Conservation (phyloP, 208 protist species). For the Porcisia deanei region DNA sequence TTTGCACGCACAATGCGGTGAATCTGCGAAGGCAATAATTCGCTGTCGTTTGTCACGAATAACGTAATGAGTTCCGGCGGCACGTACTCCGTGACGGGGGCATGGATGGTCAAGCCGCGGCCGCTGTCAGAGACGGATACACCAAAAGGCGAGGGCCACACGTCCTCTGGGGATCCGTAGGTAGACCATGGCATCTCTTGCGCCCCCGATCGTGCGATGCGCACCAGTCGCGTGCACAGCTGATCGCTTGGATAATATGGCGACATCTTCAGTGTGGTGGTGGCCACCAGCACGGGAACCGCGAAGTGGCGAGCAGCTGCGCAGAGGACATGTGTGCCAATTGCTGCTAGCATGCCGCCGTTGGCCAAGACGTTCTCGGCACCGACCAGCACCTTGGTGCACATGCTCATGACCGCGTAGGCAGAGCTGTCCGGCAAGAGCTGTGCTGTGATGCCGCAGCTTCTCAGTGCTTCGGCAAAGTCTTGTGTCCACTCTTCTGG, state of each 20-base stretch:
- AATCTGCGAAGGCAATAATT: constrained; percentile 96
- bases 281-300: constrained; percentile 95
- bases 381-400: constrained; percentile 97
- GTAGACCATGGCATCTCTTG: constrained; percentile 88
- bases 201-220: constrained; percentile 66
- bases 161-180: constrained; percentile 64
- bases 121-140: constrained; percentile 35
- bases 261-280: constrained; percentile 96
- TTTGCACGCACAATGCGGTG: constrained; percentile 96
- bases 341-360: constrained; percentile 94
- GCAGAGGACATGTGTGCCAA: constrained; percentile 94
- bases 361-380: constrained; percentile 96
- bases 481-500: constrained; percentile 44
- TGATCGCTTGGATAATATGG: constrained; percentile 95
- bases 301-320: constrained; percentile 94
- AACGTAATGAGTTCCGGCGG: constrained; percentile 96
- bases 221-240: constrained; percentile 88
- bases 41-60: constrained; percentile 95
- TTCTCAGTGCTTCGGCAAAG: constrained; percentile 79
- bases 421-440: constrained; percentile 94
- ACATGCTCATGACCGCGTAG: constrained; percentile 97
- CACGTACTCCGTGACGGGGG: constrained; percentile 97
- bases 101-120: constrained; percentile 77
- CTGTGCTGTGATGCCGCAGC: constrained; percentile 83
- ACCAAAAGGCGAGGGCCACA: constrained; percentile 58